Evolutionary conservation across 2,329 filamentous ascomycete species (phyloP), one percentile per base, ranked within the genome.

Genomic region (Rugonectria rugulosa): DNA sequence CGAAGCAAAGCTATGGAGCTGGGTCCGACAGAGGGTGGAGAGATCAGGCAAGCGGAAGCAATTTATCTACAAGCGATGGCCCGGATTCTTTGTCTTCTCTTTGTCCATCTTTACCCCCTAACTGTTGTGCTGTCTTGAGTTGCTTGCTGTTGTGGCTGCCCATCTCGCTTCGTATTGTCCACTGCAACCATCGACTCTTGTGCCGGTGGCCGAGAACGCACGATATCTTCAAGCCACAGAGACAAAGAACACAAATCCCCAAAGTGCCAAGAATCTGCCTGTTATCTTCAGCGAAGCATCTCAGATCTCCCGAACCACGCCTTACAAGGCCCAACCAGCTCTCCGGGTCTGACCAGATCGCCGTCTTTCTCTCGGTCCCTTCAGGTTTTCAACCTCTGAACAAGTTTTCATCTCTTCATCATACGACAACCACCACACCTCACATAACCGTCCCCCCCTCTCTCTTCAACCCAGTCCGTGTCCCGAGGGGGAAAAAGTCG

Each of bases 1-100:
- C 36, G 26, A 49, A 49, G 46, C 36, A 38, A 29, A 14, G 7
- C 32, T 23, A 40, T 40, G 37, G 37, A 41, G 36, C 19, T 38
- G 44, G 32, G n/a, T 12, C 32, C n/a, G n/a, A 17, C 32, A 36
- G 32, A n/a, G 32, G 32, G 37, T 40, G 37, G 37, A 21, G 37
- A 40, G 23, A 10, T 14, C 15, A 19, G 19, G 32, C 19, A n/a
- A 23, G 20, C 11, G 12, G 24, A 20, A 27, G 24, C 20, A 40
- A 24, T 12, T 24, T 11, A 40, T 21, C 12, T 8, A 24, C n/a
- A 14, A 10, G 21, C 6, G 20, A 24, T 40, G 37, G 19, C 10
- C 12, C 12, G 20, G 14, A 17, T 36, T 24, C 7, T 23, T n/a
- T n/a, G 10, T 15, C 6, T n/a, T 40, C 19, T 40, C 8, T 24